These are phyloP conservation scores for Candida gorgasii DNA, from an alignment of 805 yeast genomes.

Conservation along the genomic window DNA sequence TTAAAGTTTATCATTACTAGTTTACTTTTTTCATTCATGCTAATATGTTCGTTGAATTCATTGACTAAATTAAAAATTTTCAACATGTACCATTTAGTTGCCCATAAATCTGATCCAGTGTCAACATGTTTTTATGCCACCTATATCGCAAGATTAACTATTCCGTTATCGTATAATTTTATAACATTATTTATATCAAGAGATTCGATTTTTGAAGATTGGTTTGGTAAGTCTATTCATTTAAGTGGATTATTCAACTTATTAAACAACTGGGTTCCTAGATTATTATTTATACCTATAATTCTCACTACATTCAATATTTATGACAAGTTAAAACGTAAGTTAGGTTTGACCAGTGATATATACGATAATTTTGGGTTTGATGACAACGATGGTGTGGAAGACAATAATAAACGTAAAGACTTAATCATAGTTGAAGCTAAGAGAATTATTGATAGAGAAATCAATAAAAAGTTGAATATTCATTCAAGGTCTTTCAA, in stretches of 20 bases:
- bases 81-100: slow-evolving; percentile 74
- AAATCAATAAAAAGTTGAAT: slow-evolving; percentile 27
- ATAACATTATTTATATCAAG: slow-evolving; percentile 61
- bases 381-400: slow-evolving; percentile 29
- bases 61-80: slow-evolving; percentile 68
- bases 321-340: slow-evolving; percentile 58
- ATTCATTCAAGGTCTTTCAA: slow-evolving; percentile 27
- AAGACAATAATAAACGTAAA: slow-evolving; percentile 24
- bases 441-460: slow-evolving; percentile 39
- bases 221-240: slow-evolving; percentile 75
- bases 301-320: slow-evolving; percentile 61
- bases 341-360: slow-evolving; percentile 38
- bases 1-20: slow-evolving; percentile 41
- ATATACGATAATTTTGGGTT: slow-evolving; percentile 41
- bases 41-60: slow-evolving; percentile 63
- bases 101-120: slow-evolving; percentile 70
- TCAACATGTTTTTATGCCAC: slow-evolving; percentile 76
- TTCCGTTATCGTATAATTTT: slow-evolving; percentile 80
- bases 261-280: slow-evolving; percentile 74
- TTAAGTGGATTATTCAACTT: slow-evolving; percentile 71
- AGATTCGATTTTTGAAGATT: slow-evolving; percentile 60
- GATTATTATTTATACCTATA: slow-evolving; percentile 72
- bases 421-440: slow-evolving; percentile 44
- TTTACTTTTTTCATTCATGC: slow-evolving; percentile 61
- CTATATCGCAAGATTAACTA: slow-evolving; percentile 77